Percentiles rank a stretch among this genome's conserved stretches.
Conservation (phyloP, 768 basidiomycete genomes). For the Mycena amicta region DNA sequence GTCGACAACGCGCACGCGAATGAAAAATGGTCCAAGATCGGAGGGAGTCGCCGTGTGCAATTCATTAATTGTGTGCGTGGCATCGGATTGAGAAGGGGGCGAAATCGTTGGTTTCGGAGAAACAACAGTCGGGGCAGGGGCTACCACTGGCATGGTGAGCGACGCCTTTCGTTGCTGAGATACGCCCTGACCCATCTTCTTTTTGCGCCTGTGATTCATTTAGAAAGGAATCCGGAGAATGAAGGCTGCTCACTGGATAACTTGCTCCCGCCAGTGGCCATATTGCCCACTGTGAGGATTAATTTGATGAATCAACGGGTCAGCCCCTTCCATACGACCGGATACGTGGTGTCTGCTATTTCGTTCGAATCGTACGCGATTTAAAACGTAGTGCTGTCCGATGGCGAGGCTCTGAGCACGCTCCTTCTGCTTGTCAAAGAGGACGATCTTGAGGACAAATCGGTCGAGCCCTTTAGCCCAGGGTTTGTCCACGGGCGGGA, state of each 20-base stretch:
- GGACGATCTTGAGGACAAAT: conserved; percentile 51
- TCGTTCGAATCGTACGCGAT: conserved; percentile 47
- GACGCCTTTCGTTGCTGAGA: neutral
- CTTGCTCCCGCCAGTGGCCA: conserved; percentile 10
- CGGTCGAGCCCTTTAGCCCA: conserved; percentile 53
- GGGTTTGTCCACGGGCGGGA: conserved; percentile 35
- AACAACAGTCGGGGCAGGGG: neutral
- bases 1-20: conserved; percentile 55
- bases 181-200: neutral
- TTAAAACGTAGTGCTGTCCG: conserved; percentile 50
- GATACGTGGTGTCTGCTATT: conserved; percentile 5
- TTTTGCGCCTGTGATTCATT: neutral
- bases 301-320: conserved; percentile 47
- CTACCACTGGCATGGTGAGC: neutral
- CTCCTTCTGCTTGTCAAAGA: conserved; percentile 51
- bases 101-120: neutral
- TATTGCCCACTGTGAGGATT: conserved; percentile 39
- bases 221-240: neutral
- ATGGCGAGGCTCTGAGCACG: conserved; percentile 38
- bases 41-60: conserved; percentile 29
- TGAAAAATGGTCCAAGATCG: conserved; percentile 34
- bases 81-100: neutral
- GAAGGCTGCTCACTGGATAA: neutral
- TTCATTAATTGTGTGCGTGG: conserved; percentile 38
- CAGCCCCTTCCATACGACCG: conserved; percentile 50